Percentiles rank a stretch among this genome's conserved stretches.
phyloP scores from a whole-genome alignment of 129 eudicot genomes.

The carrot (Daucus carota) region DNA sequence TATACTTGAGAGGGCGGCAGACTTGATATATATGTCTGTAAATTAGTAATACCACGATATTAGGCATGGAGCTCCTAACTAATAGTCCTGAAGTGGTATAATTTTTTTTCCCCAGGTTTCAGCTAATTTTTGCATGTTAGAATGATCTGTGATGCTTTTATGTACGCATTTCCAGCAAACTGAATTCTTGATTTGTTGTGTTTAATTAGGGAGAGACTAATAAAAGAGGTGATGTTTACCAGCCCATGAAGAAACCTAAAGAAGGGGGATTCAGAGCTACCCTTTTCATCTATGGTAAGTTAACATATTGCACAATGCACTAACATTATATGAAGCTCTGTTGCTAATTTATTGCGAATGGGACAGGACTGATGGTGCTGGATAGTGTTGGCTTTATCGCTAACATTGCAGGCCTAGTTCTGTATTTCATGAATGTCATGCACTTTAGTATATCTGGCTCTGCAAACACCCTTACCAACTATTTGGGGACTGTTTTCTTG shows the following conservation, averaged over 20 bases:
- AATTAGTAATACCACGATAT: neutral
- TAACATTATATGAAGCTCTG: no score
- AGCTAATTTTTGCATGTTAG: no score
- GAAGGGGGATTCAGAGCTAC: slow-evolving; percentile 16
- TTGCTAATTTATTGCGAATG: no score
- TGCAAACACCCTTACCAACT: slow-evolving; percentile 25
- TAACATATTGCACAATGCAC: neutral
- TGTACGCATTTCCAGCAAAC: neutral
- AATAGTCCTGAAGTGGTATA: neutral
- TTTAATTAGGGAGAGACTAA: neutral
- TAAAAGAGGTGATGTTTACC: slow-evolving; percentile 5
- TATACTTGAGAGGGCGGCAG: neutral
- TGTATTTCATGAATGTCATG: slow-evolving; percentile 12
- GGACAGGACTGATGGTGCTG: slow-evolving; percentile 10
- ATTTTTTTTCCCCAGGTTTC: neutral
- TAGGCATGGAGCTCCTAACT: neutral
- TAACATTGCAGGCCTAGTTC: slow-evolving; percentile 18
- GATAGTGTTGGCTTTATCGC: slow-evolving; percentile 24
- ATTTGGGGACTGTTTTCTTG: slow-evolving; percentile 28
- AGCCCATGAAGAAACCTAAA: neutral
- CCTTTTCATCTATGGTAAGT: slow-evolving; percentile 11
- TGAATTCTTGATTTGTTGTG: neutral
- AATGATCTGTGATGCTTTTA: no score
- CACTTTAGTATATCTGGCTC: slow-evolving; percentile 17
- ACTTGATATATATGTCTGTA: neutral